These are phyloP conservation scores for Pseudogymnoascus sp. DNA, from an alignment of 2,329 filamentous ascomycete genomes.

Conservation along the genomic window DNA sequence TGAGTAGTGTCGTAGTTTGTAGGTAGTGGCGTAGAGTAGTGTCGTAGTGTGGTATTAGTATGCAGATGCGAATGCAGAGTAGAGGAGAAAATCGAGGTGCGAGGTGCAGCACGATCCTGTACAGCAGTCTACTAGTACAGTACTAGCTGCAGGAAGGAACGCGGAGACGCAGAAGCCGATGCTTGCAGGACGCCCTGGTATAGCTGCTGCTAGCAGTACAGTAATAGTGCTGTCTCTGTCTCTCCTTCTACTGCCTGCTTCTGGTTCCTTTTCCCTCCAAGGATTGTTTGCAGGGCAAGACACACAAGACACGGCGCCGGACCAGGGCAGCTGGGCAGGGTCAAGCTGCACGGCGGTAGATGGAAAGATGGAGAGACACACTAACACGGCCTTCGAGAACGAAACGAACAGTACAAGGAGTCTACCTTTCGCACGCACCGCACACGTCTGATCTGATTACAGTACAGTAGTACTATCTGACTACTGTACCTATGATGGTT, in stretches of 20 bases:
- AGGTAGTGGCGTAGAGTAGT: too few species aligned
- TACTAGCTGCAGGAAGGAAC: not conserved
- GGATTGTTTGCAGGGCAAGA: not conserved
- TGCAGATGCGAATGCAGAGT: not conserved
- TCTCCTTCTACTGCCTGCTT: not conserved
- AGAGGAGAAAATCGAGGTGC: not conserved
- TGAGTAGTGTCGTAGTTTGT: not conserved
- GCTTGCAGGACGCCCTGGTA: not conserved
- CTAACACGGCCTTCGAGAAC: not conserved
- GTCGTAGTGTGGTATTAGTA: not conserved
- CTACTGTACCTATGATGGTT: too few species aligned
- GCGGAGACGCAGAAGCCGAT: not conserved
- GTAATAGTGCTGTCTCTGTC: too few species aligned
- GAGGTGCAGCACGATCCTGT: not conserved
- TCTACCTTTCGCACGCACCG: too few species aligned
- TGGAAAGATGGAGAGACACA: not conserved
- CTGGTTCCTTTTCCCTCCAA: not conserved
- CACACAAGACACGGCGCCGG: too few species aligned
- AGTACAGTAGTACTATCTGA: too few species aligned
- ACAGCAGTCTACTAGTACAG: not conserved
- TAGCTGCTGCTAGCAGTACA: not conserved
- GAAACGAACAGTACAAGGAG: too few species aligned
- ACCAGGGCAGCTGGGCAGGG: not conserved
- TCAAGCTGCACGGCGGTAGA: not conserved
- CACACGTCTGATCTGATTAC: too few species aligned